Evolutionary conservation across 352 stramenopile genomes (phyloP), one percentile per base, ranked within the genome.

Genomic region (Globisporangium paroecandrum): DNA sequence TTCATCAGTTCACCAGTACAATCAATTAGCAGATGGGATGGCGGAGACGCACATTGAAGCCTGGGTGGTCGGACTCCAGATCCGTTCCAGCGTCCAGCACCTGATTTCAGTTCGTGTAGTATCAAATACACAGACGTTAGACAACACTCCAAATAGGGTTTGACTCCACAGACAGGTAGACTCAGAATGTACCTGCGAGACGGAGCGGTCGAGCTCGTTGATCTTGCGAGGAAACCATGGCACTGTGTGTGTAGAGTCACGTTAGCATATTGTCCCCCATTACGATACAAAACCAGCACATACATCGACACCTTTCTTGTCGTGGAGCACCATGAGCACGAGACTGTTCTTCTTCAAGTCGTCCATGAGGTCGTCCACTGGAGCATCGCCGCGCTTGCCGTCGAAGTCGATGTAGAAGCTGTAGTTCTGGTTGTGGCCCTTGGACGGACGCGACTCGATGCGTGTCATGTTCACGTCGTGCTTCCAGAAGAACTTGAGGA

Each of bases 401-500:
- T 98, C 81, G 72, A 97, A 97, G 72, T 97, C 91, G 36, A 98
- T 89, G 79, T 91, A 98, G 76, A 99, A 98, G 66, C 96, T 94
- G 78, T 97, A 87, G 71, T 89, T 84, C 72, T 82, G 76, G 81
- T 86, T 83, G 79, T 89, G 72, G 22, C 81, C 76, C 78, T 92
- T 97, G 49, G 88, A 78, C 12, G 96, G 96, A 36, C 95, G 91
- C 34, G 89, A 98, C 84, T 99, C 97, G 71, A 99, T 98, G 61
- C 94, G 88, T 46, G 92, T 98, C 79, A 99, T 95, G 80, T 98
- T 99, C 34, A 99, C 83, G 69, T 98, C 91, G 77, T 98, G 95
- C 73, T 98, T 98, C 93, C 93, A 98, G 82, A 98, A 99, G 67
- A 97, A 98, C 76, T 89, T 91, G 67, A 99, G 81, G 68, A 98